Base-by-base conservation (phyloP, 257 asterid genomes). In the Paulownia fortunei region DNA sequence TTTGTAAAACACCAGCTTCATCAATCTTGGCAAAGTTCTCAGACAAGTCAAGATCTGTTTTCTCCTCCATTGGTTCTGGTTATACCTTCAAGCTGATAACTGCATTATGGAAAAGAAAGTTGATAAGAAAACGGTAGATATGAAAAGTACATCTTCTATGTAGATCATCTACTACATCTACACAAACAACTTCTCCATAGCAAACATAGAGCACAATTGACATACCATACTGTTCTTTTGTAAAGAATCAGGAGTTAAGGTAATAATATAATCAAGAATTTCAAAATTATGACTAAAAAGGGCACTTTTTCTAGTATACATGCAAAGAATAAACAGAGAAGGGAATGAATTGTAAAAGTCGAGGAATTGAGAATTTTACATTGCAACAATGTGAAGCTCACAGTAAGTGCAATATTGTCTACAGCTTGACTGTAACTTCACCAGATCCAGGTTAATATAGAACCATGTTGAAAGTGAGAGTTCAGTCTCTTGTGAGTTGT, bases 21-120 rank as follows among this genome's bases (percentile, higher is more conserved):
- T 67, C 65, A 11, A 46, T 58, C 72, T 69, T 80, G 8, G n/a
- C 76, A 12, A 44, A 76, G n/a, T 5, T 37, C 59, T 77, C 82
- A 2, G 80, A 77, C 19, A 58, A 46, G 12, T 46, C 58, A 18
- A 73, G 16, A 58, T 41, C 69, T 71, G 65, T 7, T 67, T 67
- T 61, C 41, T 63, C 66, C 86, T 49, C 77, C 86, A 62, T 82
- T 12, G 12, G 44, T 68, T 15, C 59, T 61, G 21, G 36, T 63
- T 6, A 67, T 30, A 42, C 59, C 70, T 76, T 75, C 41, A 62
- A 69, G 12, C 12, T 19, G 65, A 42, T 18, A 64, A 23, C 80
- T 82, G 82, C 73, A 65, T 41, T 30, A 58, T 56, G 51, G 24
- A 41, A 42, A 56, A 10, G 0, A 69, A 26, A 60, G 23, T 21